These are phyloP conservation scores for Hypoxylon fuscum DNA, from an alignment of 495 filamentous ascomycete genomes.

Conservation along the genomic window DNA sequence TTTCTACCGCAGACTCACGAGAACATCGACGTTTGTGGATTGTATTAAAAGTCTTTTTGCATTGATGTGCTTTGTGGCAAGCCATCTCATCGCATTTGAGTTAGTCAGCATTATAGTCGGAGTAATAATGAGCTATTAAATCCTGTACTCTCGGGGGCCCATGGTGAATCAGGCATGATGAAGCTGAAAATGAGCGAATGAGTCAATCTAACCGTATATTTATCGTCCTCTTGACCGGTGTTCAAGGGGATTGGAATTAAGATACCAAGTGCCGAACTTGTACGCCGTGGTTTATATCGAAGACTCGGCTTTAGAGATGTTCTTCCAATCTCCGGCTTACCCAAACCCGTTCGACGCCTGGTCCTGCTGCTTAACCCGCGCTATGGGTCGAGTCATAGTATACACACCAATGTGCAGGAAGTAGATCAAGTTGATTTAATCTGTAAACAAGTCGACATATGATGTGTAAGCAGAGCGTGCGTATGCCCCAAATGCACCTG, in stretches of 20 bases:
- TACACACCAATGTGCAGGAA: background rate
- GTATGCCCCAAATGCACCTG: conserved; percentile 4
- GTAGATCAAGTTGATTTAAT: background rate
- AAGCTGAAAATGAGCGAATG: background rate
- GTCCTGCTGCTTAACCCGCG: background rate
- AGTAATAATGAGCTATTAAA: conserved; percentile 1
- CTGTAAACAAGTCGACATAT: no score
- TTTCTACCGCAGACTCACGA: conserved; percentile 3
- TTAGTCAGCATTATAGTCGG: background rate
- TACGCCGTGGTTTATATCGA: background rate
- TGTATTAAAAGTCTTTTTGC: background rate
- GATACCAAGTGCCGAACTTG: background rate
- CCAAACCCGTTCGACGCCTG: background rate
- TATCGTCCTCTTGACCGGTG: no score
- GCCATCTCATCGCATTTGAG: background rate
- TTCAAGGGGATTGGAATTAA: background rate
- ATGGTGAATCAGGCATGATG: background rate
- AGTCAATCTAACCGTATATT: background rate
- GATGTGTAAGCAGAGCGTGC: background rate
- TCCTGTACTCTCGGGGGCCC: background rate
- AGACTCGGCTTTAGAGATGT: background rate
- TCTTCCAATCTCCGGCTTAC: background rate
- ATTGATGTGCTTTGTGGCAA: background rate
- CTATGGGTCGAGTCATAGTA: background rate
- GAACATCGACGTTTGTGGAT: background rate